Evolutionary conservation across 495 filamentous ascomycete genomes (phyloP).

Genomic region (Podospora conica): DNA sequence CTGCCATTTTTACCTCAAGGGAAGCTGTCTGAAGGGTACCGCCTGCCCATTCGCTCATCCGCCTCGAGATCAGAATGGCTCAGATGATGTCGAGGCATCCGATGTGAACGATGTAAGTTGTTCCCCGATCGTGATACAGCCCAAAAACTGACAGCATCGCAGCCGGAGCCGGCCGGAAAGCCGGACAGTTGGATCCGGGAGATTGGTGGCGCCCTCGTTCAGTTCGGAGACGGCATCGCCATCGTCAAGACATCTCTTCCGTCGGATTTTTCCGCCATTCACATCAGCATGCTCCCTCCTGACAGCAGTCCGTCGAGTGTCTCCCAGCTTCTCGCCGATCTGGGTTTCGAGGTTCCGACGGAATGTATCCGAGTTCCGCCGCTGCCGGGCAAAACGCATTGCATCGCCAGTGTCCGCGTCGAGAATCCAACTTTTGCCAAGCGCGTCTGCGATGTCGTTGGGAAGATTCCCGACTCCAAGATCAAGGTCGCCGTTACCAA

Average conservation of each 20-base stretch:
- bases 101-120: neutral
- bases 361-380: conserved; percentile 12
- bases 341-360: conserved; percentile 3
- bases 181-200: conserved; percentile 16
- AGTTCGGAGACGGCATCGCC: conserved; percentile 25
- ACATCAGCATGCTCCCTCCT: conserved; percentile 20
- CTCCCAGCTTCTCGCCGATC: conserved; percentile 5
- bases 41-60: neutral
- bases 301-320: conserved; percentile 16
- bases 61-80: neutral
- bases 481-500: conserved; percentile 12
- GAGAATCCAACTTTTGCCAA: conserved; percentile 24
- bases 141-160: neutral
- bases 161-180: conserved; percentile 1
- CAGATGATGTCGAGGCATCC: neutral
- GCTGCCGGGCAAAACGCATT: neutral
- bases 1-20: neutral
- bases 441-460: neutral
- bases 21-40: neutral
- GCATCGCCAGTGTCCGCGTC: conserved; percentile 18
- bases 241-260: conserved; percentile 19
- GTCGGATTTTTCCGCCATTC: conserved; percentile 28
- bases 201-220: conserved; percentile 22
- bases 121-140: neutral
- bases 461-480: neutral